Evolutionary conservation across 768 basidiomycete species (phyloP), one percentile per base, ranked within the genome.

Genomic region (Lactifluus subvellereus): DNA sequence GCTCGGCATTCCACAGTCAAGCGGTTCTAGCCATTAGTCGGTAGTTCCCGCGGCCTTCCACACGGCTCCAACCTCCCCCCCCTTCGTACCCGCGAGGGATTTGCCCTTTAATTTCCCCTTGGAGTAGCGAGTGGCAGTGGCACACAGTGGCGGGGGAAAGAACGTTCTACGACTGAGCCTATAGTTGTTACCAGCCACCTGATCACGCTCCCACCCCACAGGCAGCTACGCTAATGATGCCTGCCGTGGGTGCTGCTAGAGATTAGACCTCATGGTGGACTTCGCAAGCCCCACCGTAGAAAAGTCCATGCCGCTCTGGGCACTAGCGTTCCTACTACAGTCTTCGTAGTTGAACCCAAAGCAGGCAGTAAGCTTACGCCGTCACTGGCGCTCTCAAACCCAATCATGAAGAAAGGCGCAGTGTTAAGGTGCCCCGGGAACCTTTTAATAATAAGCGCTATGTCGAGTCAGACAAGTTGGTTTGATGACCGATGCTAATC

Each of bases 261-360:
- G 82, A 78, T 51, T 87, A 84, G 85, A 74, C 40, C 78, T 43
- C 79, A 85, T 66, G 75, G 82, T 71, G 85, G 84, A 16, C 69
- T 78, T 58, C 87, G 86, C 72, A 57, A 40, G 18, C 51, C 37
- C 38, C n/a, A 40, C 2, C 11, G 18, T 16, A 43, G 38, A 40
- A 40, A 40, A 13, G 38, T 4, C 4, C 42, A 43, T 18, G 14
- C 5, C 16, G 18, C 47, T 66, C 20, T 40, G 61, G 37, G 42
- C 63, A 52, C 60, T 64, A 63, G 57, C 56, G 20, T 13, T 14
- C 33, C 37, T 10, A 10, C 35, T n/a, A 38, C 37, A 10, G 16
- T 35, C n/a, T 35, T 35, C 18, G 11, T 56, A 40, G 53, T 9
- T 48, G 47, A 54, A 27, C 22, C 45, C 43, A 48, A 42, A 47